A percentile compares a stretch with the other conserved stretches of the same genome.
Evolutionary conservation across 805 yeast genomes (phyloP).

Genomic region (Yarrowia hollandica): DNA sequence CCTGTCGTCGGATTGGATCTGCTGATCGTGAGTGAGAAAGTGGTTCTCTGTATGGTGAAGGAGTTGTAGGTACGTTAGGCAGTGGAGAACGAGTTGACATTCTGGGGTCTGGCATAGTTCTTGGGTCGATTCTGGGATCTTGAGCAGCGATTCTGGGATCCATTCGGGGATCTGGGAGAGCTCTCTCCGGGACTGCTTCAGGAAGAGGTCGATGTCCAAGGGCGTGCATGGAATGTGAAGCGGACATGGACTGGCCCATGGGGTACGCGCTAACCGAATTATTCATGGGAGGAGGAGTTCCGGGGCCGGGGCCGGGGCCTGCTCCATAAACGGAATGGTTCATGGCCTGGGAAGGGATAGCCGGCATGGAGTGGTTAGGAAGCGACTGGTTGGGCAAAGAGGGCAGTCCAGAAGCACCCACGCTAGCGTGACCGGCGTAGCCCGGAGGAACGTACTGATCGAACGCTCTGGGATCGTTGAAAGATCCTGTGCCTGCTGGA

Average conservation of each 20-base stretch:
- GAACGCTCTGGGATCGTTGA: conserved; percentile 5
- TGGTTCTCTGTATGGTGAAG: conserved; percentile 13
- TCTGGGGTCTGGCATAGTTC: not conserved
- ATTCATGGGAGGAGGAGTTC: not conserved
- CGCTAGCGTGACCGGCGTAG: not conserved
- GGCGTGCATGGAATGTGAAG: conserved; percentile 6
- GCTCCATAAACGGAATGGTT: conserved; percentile 13
- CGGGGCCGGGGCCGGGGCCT: not conserved
- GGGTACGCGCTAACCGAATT: not conserved
- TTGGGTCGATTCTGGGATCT: not conserved
- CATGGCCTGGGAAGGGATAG: not conserved
- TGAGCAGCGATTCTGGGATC: not conserved
- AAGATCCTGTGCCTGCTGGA: conserved; percentile 17
- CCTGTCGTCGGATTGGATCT: conserved; percentile 11
- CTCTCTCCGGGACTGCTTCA: conserved; percentile 11
- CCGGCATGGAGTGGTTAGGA: not conserved
- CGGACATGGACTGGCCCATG: not conserved
- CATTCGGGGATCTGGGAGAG: conserved; percentile 8
- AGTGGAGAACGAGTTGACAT: not conserved
- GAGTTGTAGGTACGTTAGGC: not conserved
- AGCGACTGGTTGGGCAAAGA: conserved; percentile 5
- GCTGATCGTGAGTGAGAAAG: conserved; percentile 6
- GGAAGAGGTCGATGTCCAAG: conserved; percentile 17
- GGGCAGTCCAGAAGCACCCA: not conserved
- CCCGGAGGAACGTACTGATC: conserved; percentile 25